Conservation (phyloP, 805 yeast genomes). For the Candida berthetii region DNA sequence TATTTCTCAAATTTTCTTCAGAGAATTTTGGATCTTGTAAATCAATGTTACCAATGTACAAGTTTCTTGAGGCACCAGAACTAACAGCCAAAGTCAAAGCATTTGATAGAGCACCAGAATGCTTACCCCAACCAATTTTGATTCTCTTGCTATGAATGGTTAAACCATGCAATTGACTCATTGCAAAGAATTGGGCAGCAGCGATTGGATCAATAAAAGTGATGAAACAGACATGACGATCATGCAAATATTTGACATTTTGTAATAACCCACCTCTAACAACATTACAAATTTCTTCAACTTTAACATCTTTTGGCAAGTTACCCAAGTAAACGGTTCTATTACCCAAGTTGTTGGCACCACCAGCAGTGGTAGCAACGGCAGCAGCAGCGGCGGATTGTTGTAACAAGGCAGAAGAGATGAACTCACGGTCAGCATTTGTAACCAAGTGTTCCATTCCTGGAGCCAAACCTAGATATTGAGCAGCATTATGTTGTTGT, state of each 20-base stretch:
- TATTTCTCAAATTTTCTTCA: slow-evolving; percentile 57
- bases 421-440: slow-evolving; percentile 51
- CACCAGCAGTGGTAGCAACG: slow-evolving; percentile 92
- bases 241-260: slow-evolving; percentile 71
- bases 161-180: slow-evolving; percentile 86
- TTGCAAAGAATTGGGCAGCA: slow-evolving; percentile 95
- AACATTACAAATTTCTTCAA: slow-evolving; percentile 93
- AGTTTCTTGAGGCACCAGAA: slow-evolving; percentile 90
- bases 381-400: slow-evolving; percentile 98
- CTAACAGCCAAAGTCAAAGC: slow-evolving; percentile 86
- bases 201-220: slow-evolving; percentile 96
- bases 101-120: slow-evolving; percentile 85
- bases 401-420: slow-evolving; percentile 74
- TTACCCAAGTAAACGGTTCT: slow-evolving; percentile 90
- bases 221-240: slow-evolving; percentile 88
- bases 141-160: slow-evolving; percentile 81
- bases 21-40: slow-evolving; percentile 30
- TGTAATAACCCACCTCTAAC: slow-evolving; percentile 94
- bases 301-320: slow-evolving; percentile 79
- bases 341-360: slow-evolving; percentile 86
- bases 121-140: slow-evolving; percentile 97
- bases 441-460: slow-evolving; percentile 79
- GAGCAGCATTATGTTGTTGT: slow-evolving; percentile 96
- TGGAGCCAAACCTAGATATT: slow-evolving; percentile 85
- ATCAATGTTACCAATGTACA: slow-evolving; percentile 75